These are phyloP conservation scores for Colletotrichum brevisporum DNA, from an alignment of 2,329 filamentous ascomycete genomes.

Conservation along the genomic window DNA sequence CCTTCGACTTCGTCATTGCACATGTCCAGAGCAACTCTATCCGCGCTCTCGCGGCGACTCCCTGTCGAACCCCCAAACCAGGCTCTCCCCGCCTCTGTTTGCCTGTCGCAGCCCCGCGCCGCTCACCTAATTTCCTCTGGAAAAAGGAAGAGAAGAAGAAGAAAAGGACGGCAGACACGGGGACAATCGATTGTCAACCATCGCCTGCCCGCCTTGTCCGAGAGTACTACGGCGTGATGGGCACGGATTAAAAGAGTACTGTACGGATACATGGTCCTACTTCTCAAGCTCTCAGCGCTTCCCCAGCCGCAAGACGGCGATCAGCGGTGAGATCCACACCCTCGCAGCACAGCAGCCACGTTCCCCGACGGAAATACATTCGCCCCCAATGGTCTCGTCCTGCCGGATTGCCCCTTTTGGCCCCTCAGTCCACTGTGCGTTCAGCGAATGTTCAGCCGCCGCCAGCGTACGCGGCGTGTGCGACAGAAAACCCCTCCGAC, in stretches of 20 bases:
- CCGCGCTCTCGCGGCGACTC: conserved; percentile 11
- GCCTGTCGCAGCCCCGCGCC: conserved; percentile 26
- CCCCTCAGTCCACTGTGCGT: background rate
- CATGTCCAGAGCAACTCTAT: conserved; percentile 27
- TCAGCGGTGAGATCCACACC: conserved; percentile 23
- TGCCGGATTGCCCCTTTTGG: conserved; percentile 20
- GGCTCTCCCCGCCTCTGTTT: conserved; percentile 32
- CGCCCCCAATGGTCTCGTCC: conserved; percentile 9
- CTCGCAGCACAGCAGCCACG: background rate
- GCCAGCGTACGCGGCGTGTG: background rate
- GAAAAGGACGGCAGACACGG: conserved; percentile 11
- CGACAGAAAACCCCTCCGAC: background rate
- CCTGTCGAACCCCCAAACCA: conserved; percentile 25
- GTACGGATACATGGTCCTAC: background rate
- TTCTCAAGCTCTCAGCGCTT: background rate
- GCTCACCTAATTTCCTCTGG: conserved; percentile 29
- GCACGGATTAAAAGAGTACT: too few relatives aligned
- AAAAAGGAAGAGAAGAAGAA: background rate
- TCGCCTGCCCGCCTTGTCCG: conserved; percentile 34
- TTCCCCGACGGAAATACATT: conserved; percentile 18
- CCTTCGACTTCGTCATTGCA: conserved; percentile 23
- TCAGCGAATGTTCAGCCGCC: background rate
- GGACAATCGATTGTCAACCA: conserved; percentile 28
- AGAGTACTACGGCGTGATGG: background rate
- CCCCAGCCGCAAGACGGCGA: conserved; percentile 27